Percentiles rank a stretch among this genome's conserved stretches.
These are phyloP conservation scores for Ettlia oleoabundans DNA, from an alignment of 139 green algal genomes.

Conservation along the genomic window DNA sequence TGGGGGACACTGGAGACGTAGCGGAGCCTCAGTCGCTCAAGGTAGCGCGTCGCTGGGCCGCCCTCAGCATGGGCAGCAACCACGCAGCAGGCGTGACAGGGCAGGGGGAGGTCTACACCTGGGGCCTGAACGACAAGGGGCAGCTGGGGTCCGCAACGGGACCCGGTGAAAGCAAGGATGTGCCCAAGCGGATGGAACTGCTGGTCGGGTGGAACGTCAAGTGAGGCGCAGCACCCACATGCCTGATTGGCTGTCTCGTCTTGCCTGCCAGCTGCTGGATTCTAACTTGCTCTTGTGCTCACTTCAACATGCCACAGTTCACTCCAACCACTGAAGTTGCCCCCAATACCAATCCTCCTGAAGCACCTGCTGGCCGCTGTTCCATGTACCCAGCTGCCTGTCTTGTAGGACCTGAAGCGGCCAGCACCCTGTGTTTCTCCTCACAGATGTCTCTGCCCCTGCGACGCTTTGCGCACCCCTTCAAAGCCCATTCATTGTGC, in stretches of 20 bases:
- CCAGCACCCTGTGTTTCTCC: too few species aligned
- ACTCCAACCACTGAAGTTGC: too few species aligned
- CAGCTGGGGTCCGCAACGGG: constrained; percentile 59
- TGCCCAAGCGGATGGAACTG: constrained; percentile 65
- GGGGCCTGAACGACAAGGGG: constrained; percentile 75
- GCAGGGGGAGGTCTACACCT: constrained; percentile 79
- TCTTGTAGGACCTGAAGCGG: too few species aligned
- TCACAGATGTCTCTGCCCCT: too few species aligned
- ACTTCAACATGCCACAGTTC: too few species aligned
- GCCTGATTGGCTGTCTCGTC: not conserved
- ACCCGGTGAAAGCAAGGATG: constrained; percentile 47
- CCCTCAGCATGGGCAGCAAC: constrained; percentile 69
- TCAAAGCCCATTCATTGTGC: too few species aligned
- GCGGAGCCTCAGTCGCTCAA: constrained; percentile 64
- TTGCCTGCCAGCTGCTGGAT: too few species aligned
- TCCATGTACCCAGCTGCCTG: too few species aligned
- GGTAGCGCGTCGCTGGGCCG: constrained; percentile 68
- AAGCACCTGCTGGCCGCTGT: too few species aligned
- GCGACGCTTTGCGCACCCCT: too few species aligned
- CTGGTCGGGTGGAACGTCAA: constrained; percentile 68
- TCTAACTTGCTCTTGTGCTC: too few species aligned
- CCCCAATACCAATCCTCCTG: too few species aligned
- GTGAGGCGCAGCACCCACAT: constrained; percentile 29
- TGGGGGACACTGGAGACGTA: constrained; percentile 48
- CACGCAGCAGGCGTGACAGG: constrained; percentile 74